Conservation (phyloP, 768 basidiomycete genomes). For the Kwoniella sp. region DNA sequence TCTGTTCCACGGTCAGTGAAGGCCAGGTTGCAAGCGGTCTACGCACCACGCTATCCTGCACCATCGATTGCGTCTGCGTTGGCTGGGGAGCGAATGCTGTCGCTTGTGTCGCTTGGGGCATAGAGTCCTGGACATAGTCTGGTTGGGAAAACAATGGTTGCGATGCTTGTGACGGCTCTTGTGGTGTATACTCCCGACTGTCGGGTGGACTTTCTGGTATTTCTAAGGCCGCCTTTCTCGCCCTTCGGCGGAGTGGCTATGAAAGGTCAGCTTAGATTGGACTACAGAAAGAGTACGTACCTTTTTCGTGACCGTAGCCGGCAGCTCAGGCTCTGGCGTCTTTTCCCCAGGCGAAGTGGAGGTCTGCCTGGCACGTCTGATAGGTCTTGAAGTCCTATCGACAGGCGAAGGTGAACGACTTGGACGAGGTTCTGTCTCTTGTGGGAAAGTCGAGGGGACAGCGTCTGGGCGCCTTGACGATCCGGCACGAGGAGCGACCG, state of each 20-base stretch:
- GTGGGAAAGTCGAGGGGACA: conserved; percentile 40
- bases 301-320: conserved; percentile 11
- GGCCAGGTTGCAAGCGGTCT: neutral
- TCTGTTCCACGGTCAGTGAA: neutral
- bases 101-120: conserved; percentile 1
- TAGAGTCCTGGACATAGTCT: conserved; percentile 1
- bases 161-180: conserved; percentile 11
- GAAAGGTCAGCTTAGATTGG: neutral
- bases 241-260: conserved; percentile 12
- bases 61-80: conserved; percentile 11
- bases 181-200: conserved; percentile 1
- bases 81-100: neutral
- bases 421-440: conserved; percentile 17
- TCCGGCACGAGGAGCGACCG: no score
- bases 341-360: conserved; percentile 2
- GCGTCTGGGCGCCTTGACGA: no score
- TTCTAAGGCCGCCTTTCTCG: neutral
- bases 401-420: neutral
- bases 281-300: neutral
- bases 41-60: conserved; percentile 11
- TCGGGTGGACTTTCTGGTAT: conserved; percentile 8
- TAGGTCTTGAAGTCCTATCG: neutral
- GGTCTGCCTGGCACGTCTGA: neutral
- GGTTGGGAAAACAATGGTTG: conserved; percentile 12
- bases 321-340: conserved; percentile 2